phyloP scores from a whole-genome alignment of 495 filamentous ascomycete genomes.

The Aspergillus conjunctus region DNA sequence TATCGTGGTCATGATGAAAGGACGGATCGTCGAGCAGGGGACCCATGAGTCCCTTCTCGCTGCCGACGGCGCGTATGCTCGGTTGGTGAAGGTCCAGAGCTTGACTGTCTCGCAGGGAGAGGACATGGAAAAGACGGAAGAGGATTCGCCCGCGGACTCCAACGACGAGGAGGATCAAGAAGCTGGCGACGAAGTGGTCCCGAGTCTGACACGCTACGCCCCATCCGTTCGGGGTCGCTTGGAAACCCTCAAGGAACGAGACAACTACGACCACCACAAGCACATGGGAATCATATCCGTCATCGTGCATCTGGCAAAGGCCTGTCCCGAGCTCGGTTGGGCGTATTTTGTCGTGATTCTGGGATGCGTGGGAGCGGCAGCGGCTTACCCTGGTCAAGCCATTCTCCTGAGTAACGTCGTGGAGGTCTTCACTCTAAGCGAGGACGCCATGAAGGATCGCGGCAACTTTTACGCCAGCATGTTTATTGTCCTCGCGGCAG shows the following conservation, averaged over 20 bases:
- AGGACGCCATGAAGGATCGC: slow-evolving; percentile 20
- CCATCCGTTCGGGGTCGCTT: slow-evolving; percentile 10
- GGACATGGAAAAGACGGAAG: neutral
- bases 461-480: slow-evolving; percentile 63
- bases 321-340: slow-evolving; percentile 23
- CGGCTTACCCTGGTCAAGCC: slow-evolving; percentile 31
- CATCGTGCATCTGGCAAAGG: slow-evolving; percentile 14
- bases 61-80: neutral
- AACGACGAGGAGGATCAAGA: slow-evolving; percentile 17
- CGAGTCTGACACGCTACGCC: slow-evolving; percentile 8
- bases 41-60: slow-evolving; percentile 19
- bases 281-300: slow-evolving; percentile 17
- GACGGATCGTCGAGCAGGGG: slow-evolving; percentile 78
- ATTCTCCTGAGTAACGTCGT: slow-evolving; percentile 31
- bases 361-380: slow-evolving; percentile 25
- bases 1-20: slow-evolving; percentile 82
- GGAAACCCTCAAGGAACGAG: slow-evolving; percentile 14
- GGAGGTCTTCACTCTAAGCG: slow-evolving; percentile 35
- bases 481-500: slow-evolving; percentile 59
- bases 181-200: slow-evolving; percentile 52
- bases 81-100: neutral
- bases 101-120: neutral
- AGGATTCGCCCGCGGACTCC: neutral
- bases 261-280: slow-evolving; percentile 26
- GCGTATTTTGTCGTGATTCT: slow-evolving; percentile 10